A percentile compares a stretch with the other conserved stretches of the same genome.
Evolutionary conservation across 2,329 filamentous ascomycete species (phyloP).

Genomic region (Xylariaceae sp.): DNA sequence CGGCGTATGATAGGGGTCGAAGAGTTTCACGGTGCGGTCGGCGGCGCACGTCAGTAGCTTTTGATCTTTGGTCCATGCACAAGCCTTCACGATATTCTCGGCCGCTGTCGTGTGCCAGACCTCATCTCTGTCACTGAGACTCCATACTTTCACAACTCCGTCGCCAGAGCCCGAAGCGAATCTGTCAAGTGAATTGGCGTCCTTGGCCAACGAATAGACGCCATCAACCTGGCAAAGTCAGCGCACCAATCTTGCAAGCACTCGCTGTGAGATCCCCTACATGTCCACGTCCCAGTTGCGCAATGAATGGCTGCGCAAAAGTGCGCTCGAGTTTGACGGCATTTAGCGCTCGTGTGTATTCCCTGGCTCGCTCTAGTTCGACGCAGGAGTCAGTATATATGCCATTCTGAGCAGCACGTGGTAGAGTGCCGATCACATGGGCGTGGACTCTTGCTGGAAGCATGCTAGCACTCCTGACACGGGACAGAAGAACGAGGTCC

Average conservation of each 20-base stretch:
- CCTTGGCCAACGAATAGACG: conserved; percentile 73
- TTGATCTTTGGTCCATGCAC: conserved; percentile 81
- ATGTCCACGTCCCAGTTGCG: conserved; percentile 80
- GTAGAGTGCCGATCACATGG: no score
- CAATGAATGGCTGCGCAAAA: conserved; percentile 69
- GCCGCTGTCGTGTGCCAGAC: conserved; percentile 87
- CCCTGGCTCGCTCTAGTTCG: conserved; percentile 4
- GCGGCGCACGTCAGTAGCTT: conserved; percentile 81
- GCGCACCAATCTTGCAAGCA: no score
- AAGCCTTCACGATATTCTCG: conserved; percentile 85
- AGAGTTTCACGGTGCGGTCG: conserved; percentile 83
- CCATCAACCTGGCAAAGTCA: no score
- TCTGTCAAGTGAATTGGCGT: conserved; percentile 64
- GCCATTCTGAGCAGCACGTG: no score
- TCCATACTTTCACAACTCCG: conserved; percentile 67
- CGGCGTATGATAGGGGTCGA: conserved; percentile 74
- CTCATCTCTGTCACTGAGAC: conserved; percentile 20
- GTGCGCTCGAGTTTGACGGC: conserved; percentile 85
- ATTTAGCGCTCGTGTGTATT: conserved; percentile 48
- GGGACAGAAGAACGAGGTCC: no score
- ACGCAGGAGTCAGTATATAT: no score
- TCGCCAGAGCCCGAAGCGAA: conserved; percentile 84
- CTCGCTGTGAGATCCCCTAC: no score
- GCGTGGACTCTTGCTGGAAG: no score
- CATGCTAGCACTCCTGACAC: no score